Evolutionary conservation across 1,139 yeast species (phyloP), one percentile per base, ranked within the genome.

Genomic region (Suhomyces wounanorum): DNA sequence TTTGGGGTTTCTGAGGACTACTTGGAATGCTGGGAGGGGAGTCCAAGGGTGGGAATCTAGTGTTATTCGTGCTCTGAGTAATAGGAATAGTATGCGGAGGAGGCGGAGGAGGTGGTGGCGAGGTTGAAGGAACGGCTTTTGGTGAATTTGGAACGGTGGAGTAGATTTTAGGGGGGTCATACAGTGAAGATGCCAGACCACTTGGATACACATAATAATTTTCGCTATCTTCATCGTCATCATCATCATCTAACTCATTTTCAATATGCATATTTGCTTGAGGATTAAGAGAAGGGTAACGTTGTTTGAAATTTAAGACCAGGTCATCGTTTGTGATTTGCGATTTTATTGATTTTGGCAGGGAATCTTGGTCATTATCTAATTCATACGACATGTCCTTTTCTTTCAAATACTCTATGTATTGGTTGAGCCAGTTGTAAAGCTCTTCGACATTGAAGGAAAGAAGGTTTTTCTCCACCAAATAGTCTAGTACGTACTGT

Each of bases 341-440:
- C 31, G 42, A 26, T 11, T 40, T 25, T 26, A 10, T 10, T 1
- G 52, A 46, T 21, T 41, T 41, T 7, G 50, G 39, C n/a, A 39
- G 25, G 26, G 38, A n/a, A 8, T 39, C 41, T 14, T 9, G 17
- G 26, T 13, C 25, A 17, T 23, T 5, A 11, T 47, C 40, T 8
- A 40, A 37, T 11, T 18, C 23, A 23, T 43, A 30, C 1, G 51
- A 45, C 35, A 17, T 17, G 33, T 75, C 79, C 55, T 67, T 66
- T 38, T 69, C 62, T 53, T 67, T 70, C 51, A 75, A 63, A 53
- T 75, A 77, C 7, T 63, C 72, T n/a, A 76, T 70, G 53, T 77
- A 77, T 48, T 70, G 70, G 52, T 72, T 63, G 31, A 77, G 59
- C 81, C 81, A 77, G 11, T 55, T 57, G 54, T 73, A 72, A 45